A percentile compares a stretch with the other conserved stretches of the same genome.
These are phyloP conservation scores for Clonostachys rosea DNA, from an alignment of 2,329 filamentous ascomycete genomes.

Conservation along the genomic window DNA sequence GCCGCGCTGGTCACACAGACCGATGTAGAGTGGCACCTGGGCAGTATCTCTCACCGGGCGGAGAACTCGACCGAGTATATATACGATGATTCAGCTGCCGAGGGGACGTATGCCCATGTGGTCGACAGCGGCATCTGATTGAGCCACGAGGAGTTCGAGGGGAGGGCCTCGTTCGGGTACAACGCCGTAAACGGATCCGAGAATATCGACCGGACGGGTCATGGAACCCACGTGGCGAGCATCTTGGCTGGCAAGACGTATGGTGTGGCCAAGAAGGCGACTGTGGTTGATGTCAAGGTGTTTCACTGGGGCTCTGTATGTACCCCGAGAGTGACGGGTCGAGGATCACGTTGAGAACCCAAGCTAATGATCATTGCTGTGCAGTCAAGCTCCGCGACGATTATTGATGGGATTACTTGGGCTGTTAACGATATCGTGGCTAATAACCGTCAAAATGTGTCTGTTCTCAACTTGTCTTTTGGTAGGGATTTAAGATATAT, in stretches of 20 bases:
- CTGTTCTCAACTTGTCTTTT: slow-evolving; percentile 40
- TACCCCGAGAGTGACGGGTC: no score
- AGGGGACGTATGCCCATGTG: slow-evolving; percentile 42
- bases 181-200: slow-evolving; percentile 18
- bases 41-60: slow-evolving; percentile 34
- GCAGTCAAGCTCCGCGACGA: slow-evolving; percentile 1
- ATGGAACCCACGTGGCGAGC: slow-evolving; percentile 42
- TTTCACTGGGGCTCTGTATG: slow-evolving; percentile 11
- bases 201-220: slow-evolving; percentile 31
- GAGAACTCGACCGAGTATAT: slow-evolving; percentile 25
- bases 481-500: neutral
- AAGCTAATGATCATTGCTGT: slow-evolving; percentile 1
- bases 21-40: slow-evolving; percentile 30
- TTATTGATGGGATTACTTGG: slow-evolving; percentile 22
- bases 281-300: slow-evolving; percentile 39
- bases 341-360: no score
- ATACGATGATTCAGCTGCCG: slow-evolving; percentile 35
- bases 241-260: slow-evolving; percentile 36
- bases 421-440: slow-evolving; percentile 19
- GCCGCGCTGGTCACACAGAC: slow-evolving; percentile 16
- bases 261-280: slow-evolving; percentile 38
- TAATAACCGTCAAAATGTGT: slow-evolving; percentile 14
- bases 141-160: slow-evolving; percentile 37
- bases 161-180: slow-evolving; percentile 29
- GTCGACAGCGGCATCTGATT: slow-evolving; percentile 49